Base-by-base conservation (phyloP, 108 stramenopile genomes). In the Nitzschia inconspicua region DNA sequence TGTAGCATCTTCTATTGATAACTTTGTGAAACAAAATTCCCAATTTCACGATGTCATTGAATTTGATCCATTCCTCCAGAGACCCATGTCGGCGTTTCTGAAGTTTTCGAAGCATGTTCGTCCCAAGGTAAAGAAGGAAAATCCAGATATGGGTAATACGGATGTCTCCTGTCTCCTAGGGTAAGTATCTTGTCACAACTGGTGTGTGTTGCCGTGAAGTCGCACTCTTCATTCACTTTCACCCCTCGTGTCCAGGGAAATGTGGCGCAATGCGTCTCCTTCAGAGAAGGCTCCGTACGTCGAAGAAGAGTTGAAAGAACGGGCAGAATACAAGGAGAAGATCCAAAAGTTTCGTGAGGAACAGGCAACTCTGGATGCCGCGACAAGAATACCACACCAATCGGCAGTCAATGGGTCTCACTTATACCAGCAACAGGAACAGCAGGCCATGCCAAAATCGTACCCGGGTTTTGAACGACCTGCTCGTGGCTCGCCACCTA, bases 71-170 rank as follows among this genome's bases (percentile, higher is more conserved):
- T 37, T 37, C 13, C 36, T 8, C 13, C 8, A 63, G 51, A 63
- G 82, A 25, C 82, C 82, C 40, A 83, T 83, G 82, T 77, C 76
- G 1, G 82, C 82, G n/a, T 83, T 83, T 53, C 63, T 83, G 34
- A 83, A 79, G 39, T 83, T 56, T 51, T 79, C 78, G 3, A 61
- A 83, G 47, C 77, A 35, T 27, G 75, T 74, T 27, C 75, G 82
- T 6, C 43, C 46, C 19, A 27, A 19, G 26, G 78, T 83, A 43
- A 83, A 79, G 61, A 30, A 52, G 32, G 72, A 76, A 32, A 83
- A 83, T 47, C 82, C 82, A 0, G 76, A 79, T 27, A 66, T 79
- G 68, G 50, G 73, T 50, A 83, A 83, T 57, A 83, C 82, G 9
- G 82, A 83, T 63, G 78, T 83, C 28, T 74, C 72, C 2, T 44